Base-by-base conservation (phyloP, 306 rosid genomes). In the Boehmeria nivea region DNA sequence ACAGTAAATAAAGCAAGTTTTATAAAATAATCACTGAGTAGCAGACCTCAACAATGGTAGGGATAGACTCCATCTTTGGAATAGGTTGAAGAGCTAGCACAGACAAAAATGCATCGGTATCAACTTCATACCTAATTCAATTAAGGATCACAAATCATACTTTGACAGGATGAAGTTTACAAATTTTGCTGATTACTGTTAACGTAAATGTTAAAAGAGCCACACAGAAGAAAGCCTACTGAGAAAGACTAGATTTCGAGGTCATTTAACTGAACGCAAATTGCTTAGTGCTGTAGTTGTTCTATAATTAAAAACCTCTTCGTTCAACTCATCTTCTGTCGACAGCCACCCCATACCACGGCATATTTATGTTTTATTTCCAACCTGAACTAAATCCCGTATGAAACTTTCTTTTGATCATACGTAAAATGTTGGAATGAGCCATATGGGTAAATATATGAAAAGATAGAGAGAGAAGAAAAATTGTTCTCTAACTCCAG, bases 81-180 rank as follows among this genome's bases (percentile, higher is more conserved):
- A 91, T 91, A 50, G 89, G 87, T 65, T 87, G 99, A 73, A 91
- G 99, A 28, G 96, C 99, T 71, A 91, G 74, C 61, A 87, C 89
- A 55, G 96, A 84, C 63, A 91, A 87, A 83, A 84, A 87, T 44
- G 99, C 99, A 79, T 91, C 99, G 10, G 99, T 91, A 63, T 91
- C 99, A 78, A 91, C 83, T 58, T 91, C 99, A 75, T 76, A 83
- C 94, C 99, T 91, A 75, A 58, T n/a, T 27, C 68, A 61, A 57
- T 49, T 40, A 60, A 76, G 44, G 62, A 76, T 71, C 37, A 47
- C 60, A 62, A 64, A 74, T 82, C 72, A 83, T 59, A 59, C 59
- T 45, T 56, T 61, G 49, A 37, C 36, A 6, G 43, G 33, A 63
- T 21, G 5, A 19, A 45, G 12, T 40, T 40, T 20, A 12, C 8